phyloP scores from a whole-genome alignment of 495 filamentous ascomycete genomes.

The Penicillium ochrochloron region DNA sequence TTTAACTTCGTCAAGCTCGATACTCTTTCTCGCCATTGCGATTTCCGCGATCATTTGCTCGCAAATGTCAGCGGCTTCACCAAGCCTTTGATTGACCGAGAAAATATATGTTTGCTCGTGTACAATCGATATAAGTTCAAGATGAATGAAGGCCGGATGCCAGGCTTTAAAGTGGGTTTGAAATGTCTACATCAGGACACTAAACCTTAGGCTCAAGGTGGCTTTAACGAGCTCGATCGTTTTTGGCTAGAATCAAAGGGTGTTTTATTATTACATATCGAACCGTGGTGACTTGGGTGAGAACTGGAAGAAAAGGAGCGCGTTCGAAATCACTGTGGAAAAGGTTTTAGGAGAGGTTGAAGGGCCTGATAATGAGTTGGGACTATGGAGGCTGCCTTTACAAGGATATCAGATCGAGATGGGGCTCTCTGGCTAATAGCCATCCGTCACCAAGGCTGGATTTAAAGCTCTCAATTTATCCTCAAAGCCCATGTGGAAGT shows the following conservation, averaged over 20 bases:
- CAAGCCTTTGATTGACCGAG: background rate
- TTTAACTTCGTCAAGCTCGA: background rate
- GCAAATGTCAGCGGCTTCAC: background rate
- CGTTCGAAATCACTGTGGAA: background rate
- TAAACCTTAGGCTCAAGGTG: background rate
- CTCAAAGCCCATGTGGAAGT: too few relatives aligned
- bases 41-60: background rate
- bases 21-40: background rate
- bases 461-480: too few relatives aligned
- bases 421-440: background rate
- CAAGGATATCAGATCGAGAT: background rate
- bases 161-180: background rate
- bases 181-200: background rate
- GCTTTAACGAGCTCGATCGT: background rate
- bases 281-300: background rate
- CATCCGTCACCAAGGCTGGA: too few relatives aligned
- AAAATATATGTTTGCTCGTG: background rate
- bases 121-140: background rate
- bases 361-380: background rate
- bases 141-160: background rate
- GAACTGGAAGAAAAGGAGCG: background rate
- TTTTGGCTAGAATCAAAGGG: background rate
- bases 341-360: background rate
- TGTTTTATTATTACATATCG: background rate
- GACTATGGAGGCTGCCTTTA: background rate